phyloP scores from a whole-genome alignment of 1,139 yeast genomes.

The Pichia sp. region DNA sequence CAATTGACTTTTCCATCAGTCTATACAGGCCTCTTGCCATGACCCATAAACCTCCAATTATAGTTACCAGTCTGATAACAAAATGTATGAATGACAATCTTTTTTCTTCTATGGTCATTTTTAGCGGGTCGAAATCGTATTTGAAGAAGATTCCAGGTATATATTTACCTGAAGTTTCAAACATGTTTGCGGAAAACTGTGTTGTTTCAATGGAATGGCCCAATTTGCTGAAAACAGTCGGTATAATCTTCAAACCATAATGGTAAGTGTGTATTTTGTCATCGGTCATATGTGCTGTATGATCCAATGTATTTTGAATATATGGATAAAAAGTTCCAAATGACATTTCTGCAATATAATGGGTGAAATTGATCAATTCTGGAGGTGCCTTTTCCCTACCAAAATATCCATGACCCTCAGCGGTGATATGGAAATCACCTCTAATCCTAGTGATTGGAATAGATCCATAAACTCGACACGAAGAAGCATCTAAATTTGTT shows the following conservation, averaged over 20 bases:
- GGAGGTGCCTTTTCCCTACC: conserved; percentile 36
- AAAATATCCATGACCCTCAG: conserved; percentile 57
- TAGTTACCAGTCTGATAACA: conserved; percentile 68
- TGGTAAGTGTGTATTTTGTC: conserved; percentile 36
- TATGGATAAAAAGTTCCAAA: conserved; percentile 88
- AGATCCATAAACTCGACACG: conserved; percentile 84
- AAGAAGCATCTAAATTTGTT: conserved; percentile 49
- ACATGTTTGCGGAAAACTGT: conserved; percentile 74
- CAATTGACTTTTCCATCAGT: conserved; percentile 35
- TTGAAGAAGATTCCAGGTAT: conserved; percentile 77
- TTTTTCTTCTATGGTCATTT: conserved; percentile 57
- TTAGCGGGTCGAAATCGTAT: conserved; percentile 85
- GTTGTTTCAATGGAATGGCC: conserved; percentile 73
- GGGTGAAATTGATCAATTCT: conserved; percentile 67
- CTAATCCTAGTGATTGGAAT: conserved; percentile 79
- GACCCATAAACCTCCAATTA: conserved; percentile 63
- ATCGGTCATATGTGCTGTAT: conserved; percentile 49
- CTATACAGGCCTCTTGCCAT: conserved; percentile 40
- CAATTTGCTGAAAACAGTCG: conserved; percentile 65
- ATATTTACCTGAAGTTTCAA: conserved; percentile 26
- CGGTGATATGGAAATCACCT: conserved; percentile 83
- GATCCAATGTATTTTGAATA: conserved; percentile 79
- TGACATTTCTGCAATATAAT: conserved; percentile 77
- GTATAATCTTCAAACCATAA: conserved; percentile 75
- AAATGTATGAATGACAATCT: conserved; percentile 75